These are phyloP conservation scores for Insectozyma bohioensis DNA, from an alignment of 1,139 yeast species.

Conservation along the genomic window DNA sequence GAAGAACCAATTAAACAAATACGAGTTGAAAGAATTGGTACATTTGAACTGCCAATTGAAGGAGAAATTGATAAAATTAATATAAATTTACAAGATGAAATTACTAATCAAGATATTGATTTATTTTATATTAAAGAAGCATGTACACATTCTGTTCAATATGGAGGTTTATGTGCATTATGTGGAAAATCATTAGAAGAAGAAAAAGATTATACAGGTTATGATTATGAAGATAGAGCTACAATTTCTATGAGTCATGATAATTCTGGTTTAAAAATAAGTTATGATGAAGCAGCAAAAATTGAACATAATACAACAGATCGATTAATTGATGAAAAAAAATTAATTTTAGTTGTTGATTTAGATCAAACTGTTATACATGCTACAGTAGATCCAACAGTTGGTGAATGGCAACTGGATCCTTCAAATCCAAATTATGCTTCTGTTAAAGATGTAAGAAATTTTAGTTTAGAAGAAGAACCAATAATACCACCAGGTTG, in stretches of 20 bases:
- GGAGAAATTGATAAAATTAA: slow-evolving; percentile 60
- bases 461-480: slow-evolving; percentile 78
- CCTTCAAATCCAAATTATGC: slow-evolving; percentile 81
- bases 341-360: slow-evolving; percentile 89
- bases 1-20: slow-evolving; percentile 45
- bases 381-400: slow-evolving; percentile 97
- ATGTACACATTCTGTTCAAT: slow-evolving; percentile 93
- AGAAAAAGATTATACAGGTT: slow-evolving; percentile 77
- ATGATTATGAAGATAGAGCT: slow-evolving; percentile 71
- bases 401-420: slow-evolving; percentile 93
- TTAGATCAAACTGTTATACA: slow-evolving; percentile 97
- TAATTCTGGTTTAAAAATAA: slow-evolving; percentile 79
- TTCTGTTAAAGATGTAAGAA: slow-evolving; percentile 76
- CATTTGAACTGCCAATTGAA: slow-evolving; percentile 80
- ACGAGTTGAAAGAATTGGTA: slow-evolving; percentile 61
- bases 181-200: slow-evolving; percentile 89
- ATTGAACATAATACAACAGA: slow-evolving; percentile 70
- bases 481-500: slow-evolving; percentile 57
- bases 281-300: slow-evolving; percentile 81
- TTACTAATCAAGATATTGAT: slow-evolving; percentile 48
- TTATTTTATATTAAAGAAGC: slow-evolving; percentile 70
- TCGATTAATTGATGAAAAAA: slow-evolving; percentile 59
- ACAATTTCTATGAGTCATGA: slow-evolving; percentile 90
- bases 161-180: slow-evolving; percentile 91
- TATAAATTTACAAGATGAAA: slow-evolving; percentile 58